Conservation (phyloP, 768 basidiomycete genomes). For the Ramaria sp. region DNA sequence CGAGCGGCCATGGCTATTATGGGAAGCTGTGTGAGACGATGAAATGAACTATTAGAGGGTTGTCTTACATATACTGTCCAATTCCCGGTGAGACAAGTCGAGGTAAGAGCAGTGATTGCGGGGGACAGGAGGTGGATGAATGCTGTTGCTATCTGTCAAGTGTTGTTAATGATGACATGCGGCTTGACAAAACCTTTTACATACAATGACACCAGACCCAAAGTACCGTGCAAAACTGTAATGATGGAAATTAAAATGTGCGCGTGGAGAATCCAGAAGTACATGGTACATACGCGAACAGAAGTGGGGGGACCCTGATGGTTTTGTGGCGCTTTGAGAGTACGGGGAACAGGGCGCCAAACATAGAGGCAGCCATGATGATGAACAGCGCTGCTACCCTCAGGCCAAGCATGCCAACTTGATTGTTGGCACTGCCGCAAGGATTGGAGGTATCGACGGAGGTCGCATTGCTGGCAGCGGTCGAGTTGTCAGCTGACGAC, state of each 20-base stretch:
- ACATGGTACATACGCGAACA: slow-evolving; percentile 55
- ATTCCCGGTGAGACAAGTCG: slow-evolving; percentile 51
- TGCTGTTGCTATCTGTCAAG: slow-evolving; percentile 68
- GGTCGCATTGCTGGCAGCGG: neutral
- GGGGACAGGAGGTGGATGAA: slow-evolving; percentile 79
- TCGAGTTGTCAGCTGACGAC: neutral
- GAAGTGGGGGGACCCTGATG: slow-evolving; percentile 43
- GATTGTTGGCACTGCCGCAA: slow-evolving; percentile 46
- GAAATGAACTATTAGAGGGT: neutral
- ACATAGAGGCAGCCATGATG: slow-evolving; percentile 46
- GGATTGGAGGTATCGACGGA: neutral
- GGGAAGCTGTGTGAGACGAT: neutral
- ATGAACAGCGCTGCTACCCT: slow-evolving; percentile 70
- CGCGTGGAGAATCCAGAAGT: neutral
- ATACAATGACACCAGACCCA: slow-evolving; percentile 79
- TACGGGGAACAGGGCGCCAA: slow-evolving; percentile 65
- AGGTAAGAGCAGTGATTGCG: slow-evolving; percentile 58
- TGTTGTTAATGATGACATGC: neutral
- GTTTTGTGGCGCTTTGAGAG: slow-evolving; percentile 40
- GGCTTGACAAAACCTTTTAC: slow-evolving; percentile 16
- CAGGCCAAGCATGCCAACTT: slow-evolving; percentile 35
- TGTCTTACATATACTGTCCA: slow-evolving; percentile 69
- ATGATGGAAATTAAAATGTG: neutral
- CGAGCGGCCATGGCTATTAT: slow-evolving; percentile 77
- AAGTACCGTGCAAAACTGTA: slow-evolving; percentile 79